Conservation (phyloP, 352 stramenopile genomes). For the Elongisporangium undulatum region DNA sequence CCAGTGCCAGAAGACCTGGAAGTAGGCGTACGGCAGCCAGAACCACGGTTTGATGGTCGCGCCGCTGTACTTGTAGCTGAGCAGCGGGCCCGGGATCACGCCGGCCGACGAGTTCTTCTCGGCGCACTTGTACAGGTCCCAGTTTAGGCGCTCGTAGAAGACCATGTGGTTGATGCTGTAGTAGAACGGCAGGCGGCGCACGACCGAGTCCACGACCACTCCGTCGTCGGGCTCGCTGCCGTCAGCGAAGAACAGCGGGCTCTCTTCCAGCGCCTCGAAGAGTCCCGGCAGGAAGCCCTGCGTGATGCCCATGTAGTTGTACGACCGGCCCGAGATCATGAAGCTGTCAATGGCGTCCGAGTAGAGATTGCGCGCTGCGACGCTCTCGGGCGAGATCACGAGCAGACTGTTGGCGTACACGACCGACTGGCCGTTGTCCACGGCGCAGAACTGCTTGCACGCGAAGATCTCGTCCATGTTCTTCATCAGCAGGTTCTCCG, state of each 20-base stretch:
- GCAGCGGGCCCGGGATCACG: constrained; percentile 58
- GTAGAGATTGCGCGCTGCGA: constrained; percentile 68
- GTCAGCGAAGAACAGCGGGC: constrained; percentile 62
- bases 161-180: constrained; percentile 89
- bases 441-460: constrained; percentile 71
- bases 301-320: constrained; percentile 81
- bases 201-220: constrained; percentile 38
- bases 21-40: constrained; percentile 79
- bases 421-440: constrained; percentile 78
- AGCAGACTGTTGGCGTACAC: constrained; percentile 81
- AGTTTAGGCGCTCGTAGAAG: constrained; percentile 86
- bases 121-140: constrained; percentile 82
- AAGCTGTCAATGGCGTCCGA: constrained; percentile 80
- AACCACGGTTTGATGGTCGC: constrained; percentile 74
- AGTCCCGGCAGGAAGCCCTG: constrained; percentile 76
- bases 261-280: constrained; percentile 81
- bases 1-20: constrained; percentile 84
- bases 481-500: constrained; percentile 72
- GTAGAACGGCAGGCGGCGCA: constrained; percentile 74
- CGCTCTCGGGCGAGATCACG: constrained; percentile 69
- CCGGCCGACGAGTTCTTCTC: constrained; percentile 55
- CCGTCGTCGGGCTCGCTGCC: constrained; percentile 31
- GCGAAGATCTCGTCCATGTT: constrained; percentile 85
- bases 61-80: constrained; percentile 82
- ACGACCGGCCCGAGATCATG: constrained; percentile 76